Conservation (phyloP, 2,329 filamentous ascomycete genomes). For the Cercospora sp. region DNA sequence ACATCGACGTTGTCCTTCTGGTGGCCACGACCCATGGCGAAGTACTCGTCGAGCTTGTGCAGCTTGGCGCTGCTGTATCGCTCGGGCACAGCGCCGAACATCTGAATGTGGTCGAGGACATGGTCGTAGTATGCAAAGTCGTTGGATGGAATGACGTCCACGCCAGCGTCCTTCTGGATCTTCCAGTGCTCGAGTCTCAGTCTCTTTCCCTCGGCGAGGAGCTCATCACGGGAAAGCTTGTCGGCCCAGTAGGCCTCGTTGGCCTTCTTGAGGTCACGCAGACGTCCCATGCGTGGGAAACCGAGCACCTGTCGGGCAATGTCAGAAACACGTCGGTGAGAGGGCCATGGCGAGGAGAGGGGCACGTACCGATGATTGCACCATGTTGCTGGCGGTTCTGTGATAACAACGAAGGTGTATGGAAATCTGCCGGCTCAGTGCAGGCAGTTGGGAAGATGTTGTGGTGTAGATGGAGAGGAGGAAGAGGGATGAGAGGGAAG, state of each 20-base stretch:
- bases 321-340: not conserved
- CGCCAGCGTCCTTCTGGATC: slow-evolving; percentile 98
- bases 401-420: not conserved
- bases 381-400: slow-evolving; percentile 43
- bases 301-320: slow-evolving; percentile 66
- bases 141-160: slow-evolving; percentile 97
- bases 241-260: slow-evolving; percentile 97
- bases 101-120: slow-evolving; percentile 95
- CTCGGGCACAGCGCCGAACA: slow-evolving; percentile 91
- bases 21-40: slow-evolving; percentile 98
- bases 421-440: slow-evolving; percentile 5
- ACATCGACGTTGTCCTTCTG: slow-evolving; percentile 95
- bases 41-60: slow-evolving; percentile 91
- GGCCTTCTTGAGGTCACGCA: slow-evolving; percentile 99
- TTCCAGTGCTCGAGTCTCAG: slow-evolving; percentile 97
- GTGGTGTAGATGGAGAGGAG: not conserved
- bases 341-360: not conserved
- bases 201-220: slow-evolving; percentile 93
- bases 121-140: slow-evolving; percentile 99
- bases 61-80: slow-evolving; percentile 91
- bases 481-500: not conserved
- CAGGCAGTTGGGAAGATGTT: not conserved
- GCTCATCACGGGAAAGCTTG: slow-evolving; percentile 88
- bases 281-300: slow-evolving; percentile 97
- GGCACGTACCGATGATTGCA: slow-evolving; percentile 52